These are phyloP conservation scores for Lagenaria siceraria DNA, from an alignment of 306 rosid genomes.

Conservation along the genomic window DNA sequence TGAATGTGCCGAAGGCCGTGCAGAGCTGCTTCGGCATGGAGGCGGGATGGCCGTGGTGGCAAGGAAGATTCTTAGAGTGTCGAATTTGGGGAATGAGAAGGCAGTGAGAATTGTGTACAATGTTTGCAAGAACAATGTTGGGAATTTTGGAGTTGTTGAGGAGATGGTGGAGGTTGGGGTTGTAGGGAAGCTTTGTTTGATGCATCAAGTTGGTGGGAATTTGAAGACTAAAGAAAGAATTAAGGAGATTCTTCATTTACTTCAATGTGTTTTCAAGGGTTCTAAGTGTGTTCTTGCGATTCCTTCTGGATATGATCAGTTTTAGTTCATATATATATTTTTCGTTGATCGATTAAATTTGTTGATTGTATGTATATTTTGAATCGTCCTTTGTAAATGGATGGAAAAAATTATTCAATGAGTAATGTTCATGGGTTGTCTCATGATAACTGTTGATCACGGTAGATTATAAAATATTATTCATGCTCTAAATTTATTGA, in stretches of 20 bases:
- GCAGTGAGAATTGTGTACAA: constrained; percentile 53
- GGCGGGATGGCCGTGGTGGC: constrained; percentile 63
- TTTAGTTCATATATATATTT: background rate
- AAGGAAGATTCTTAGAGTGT: constrained; percentile 53
- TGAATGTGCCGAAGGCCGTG: constrained; percentile 72
- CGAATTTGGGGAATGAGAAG: constrained; percentile 45
- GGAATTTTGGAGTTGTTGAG: constrained; percentile 30
- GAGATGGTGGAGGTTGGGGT: constrained; percentile 71
- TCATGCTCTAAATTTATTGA: too few species aligned
- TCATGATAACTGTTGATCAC: background rate
- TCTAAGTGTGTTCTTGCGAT: constrained; percentile 27
- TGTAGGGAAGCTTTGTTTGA: constrained; percentile 62
- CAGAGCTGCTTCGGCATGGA: constrained; percentile 41
- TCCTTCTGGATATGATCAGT: background rate
- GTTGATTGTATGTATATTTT: background rate
- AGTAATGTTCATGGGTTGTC: too few species aligned
- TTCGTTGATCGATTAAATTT: background rate
- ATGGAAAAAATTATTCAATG: too few species aligned
- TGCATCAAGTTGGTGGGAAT: constrained; percentile 41
- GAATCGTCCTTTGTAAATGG: background rate
- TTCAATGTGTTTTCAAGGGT: constrained; percentile 42
- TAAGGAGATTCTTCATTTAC: constrained; percentile 56
- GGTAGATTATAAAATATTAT: too few species aligned
- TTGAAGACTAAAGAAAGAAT: constrained; percentile 56
- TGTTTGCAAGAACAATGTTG: constrained; percentile 39